A percentile compares a stretch with the other conserved stretches of the same genome.
These are phyloP conservation scores for Lasiosphaeria hispida DNA, from an alignment of 495 filamentous ascomycete species.

Conservation along the genomic window DNA sequence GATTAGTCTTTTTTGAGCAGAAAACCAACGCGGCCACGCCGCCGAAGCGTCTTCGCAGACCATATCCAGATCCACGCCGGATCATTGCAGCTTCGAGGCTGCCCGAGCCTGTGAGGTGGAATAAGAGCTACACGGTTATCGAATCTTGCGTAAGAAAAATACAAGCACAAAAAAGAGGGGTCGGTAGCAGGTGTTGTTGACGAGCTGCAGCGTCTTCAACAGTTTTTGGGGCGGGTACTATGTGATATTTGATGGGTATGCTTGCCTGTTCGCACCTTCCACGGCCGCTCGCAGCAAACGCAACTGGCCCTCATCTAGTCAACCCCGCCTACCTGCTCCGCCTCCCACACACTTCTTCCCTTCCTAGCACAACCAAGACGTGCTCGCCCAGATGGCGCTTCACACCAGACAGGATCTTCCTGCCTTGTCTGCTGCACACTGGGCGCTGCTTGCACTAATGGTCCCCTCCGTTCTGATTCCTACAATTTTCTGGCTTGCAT, in stretches of 20 bases:
- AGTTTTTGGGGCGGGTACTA: constrained; percentile 20
- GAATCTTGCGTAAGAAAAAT: background rate
- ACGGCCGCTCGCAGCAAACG: background rate
- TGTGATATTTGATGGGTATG: constrained; percentile 27
- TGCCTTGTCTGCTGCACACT: background rate
- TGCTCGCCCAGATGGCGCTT: background rate
- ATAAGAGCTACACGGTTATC: background rate
- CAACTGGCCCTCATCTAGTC: background rate
- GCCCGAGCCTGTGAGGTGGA: background rate
- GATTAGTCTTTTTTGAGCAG: constrained; percentile 25
- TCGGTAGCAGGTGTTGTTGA: background rate
- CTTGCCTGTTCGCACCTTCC: constrained; percentile 1
- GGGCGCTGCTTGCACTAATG: constrained; percentile 1
- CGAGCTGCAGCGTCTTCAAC: background rate
- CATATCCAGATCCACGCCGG: background rate
- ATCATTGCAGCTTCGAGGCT: background rate
- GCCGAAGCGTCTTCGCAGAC: background rate
- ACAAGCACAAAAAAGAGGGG: too few relatives aligned
- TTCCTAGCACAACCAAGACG: background rate
- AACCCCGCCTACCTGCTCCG: background rate
- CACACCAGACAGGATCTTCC: background rate
- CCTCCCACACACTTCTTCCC: constrained; percentile 1
- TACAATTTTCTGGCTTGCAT: constrained; percentile 6
- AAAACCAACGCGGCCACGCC: constrained; percentile 13
- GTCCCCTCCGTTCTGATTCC: constrained; percentile 1